Conservation (phyloP, 306 rosid species). For the Betula pendula region DNA sequence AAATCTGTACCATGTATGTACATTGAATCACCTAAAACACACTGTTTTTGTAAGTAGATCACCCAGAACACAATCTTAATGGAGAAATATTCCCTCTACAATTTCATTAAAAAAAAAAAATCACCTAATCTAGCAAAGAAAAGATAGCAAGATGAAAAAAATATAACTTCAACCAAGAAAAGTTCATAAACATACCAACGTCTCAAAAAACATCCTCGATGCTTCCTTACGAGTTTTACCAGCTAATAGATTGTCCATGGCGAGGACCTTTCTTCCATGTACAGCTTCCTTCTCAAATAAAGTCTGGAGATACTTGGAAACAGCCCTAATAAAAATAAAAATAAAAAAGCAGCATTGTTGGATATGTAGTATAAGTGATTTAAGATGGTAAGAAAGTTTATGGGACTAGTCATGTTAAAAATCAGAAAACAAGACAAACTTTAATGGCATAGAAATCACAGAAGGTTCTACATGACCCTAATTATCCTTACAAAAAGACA, state of each 20-base stretch:
- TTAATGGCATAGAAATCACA: neutral
- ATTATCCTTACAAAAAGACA: neutral
- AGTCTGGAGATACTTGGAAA: constrained; percentile 90
- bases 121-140: neutral
- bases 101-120: neutral
- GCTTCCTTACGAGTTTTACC: constrained; percentile 78
- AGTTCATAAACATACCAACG: constrained; percentile 57
- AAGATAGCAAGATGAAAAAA: neutral
- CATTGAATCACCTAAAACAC: neutral
- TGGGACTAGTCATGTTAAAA: neutral
- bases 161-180: constrained; percentile 3
- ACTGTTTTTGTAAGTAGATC: neutral
- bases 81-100: neutral
- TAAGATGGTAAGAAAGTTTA: neutral
- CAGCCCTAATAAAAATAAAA: constrained; percentile 56
- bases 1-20: neutral
- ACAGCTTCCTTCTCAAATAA: constrained; percentile 72
- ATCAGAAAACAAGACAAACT: neutral
- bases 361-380: neutral
- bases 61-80: neutral
- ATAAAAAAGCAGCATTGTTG: constrained; percentile 23
- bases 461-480: neutral
- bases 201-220: constrained; percentile 77
- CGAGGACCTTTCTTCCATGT: constrained; percentile 61
- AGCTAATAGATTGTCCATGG: constrained; percentile 67